phyloP scores from a whole-genome alignment of 108 stramenopile genomes.

The Nannochloropsis salina region DNA sequence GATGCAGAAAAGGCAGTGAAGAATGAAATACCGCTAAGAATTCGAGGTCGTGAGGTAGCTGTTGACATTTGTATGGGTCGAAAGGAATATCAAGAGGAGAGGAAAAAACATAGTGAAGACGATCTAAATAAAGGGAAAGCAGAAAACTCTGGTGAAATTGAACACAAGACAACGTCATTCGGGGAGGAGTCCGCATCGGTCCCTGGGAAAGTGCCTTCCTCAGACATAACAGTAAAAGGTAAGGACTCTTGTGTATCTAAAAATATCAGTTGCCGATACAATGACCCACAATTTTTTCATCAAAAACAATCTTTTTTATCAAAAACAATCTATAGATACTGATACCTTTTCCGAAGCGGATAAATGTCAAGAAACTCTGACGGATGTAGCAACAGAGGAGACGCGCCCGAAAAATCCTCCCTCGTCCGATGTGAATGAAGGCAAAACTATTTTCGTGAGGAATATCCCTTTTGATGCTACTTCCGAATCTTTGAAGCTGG shows the following conservation, averaged over 20 bases:
- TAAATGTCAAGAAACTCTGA: no score
- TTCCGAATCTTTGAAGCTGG: conserved; percentile 69
- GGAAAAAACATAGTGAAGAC: conserved; percentile 20
- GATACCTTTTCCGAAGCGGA: no score
- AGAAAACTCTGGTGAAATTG: not conserved
- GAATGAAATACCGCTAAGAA: not conserved
- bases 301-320: no score
- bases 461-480: conserved; percentile 92
- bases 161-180: not conserved
- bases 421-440: conserved; percentile 47
- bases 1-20: conserved; percentile 35
- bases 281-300: no score
- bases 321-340: no score
- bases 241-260: no score
- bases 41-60: conserved; percentile 41
- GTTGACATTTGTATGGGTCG: conserved; percentile 43
- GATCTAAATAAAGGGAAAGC: not conserved
- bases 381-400: no score
- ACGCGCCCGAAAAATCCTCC: no score
- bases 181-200: not conserved
- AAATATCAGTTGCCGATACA: no score
- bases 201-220: no score
- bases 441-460: conserved; percentile 77
- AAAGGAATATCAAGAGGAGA: conserved; percentile 32
- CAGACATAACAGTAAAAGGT: no score